Percentiles rank a stretch among this genome's conserved stretches.
phyloP scores from a whole-genome alignment of 352 stramenopile species.

The Phytophthora tentaculata region DNA sequence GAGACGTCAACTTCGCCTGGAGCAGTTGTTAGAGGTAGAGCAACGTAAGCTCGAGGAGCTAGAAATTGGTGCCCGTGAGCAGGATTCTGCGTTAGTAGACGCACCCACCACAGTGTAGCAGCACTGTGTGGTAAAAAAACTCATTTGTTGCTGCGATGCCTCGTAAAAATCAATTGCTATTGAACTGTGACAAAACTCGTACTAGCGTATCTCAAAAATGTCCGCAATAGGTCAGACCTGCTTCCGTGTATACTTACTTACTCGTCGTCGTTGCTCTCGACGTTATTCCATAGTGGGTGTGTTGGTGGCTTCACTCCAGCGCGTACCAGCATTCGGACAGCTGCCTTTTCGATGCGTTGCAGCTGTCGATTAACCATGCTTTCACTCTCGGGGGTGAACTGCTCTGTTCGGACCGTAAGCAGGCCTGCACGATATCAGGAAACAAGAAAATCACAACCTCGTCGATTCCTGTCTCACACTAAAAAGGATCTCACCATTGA shows the following conservation, averaged over 20 bases:
- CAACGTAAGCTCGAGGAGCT: slow-evolving; percentile 72
- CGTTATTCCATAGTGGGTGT: slow-evolving; percentile 52
- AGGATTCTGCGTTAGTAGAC: slow-evolving; percentile 10
- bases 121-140: neutral
- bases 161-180: neutral
- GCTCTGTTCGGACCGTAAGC: slow-evolving; percentile 95
- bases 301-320: slow-evolving; percentile 46
- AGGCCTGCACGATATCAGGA: slow-evolving; percentile 71
- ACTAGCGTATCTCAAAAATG: too few relatives aligned
- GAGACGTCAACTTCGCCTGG: slow-evolving; percentile 64
- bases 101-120: slow-evolving; percentile 9
- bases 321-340: slow-evolving; percentile 55
- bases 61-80: slow-evolving; percentile 38
- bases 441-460: slow-evolving; percentile 7
- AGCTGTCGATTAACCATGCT: slow-evolving; percentile 70
- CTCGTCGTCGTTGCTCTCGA: slow-evolving; percentile 10
- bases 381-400: slow-evolving; percentile 72
- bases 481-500: slow-evolving; percentile 75
- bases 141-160: neutral
- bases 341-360: slow-evolving; percentile 71
- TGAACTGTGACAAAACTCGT: too few relatives aligned
- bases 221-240: too few relatives aligned
- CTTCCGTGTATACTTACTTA: neutral
- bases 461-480: neutral
- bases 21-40: slow-evolving; percentile 74